Evolutionary conservation across 495 filamentous ascomycete species (phyloP), one percentile per base, ranked within the genome.

Genomic region (Penicillium bovifimosum): DNA sequence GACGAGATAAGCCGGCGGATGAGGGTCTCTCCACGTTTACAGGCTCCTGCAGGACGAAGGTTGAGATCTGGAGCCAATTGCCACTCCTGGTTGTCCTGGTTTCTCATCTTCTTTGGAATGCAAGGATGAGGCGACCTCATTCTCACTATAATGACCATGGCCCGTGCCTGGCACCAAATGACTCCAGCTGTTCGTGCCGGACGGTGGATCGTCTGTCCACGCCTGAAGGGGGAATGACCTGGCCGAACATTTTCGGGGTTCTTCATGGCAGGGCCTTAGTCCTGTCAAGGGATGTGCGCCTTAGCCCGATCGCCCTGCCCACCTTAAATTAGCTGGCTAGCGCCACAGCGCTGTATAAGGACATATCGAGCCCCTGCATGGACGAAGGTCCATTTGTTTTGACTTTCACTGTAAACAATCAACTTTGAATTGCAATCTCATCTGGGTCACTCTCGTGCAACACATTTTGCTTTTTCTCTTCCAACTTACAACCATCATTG

Each of bases 261-360:
- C 54, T 53, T 51, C 20, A 61, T 56, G 53, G 57, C 53, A 58
- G 55, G 60, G 43, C 61, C 28, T 35, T 52, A n/a, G 40, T 55
- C 54, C 50, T 61, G 63, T 59, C 63, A 66, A 66, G 63, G 63
- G 57, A 59, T 65, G 47, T 52, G 10, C 52, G 41, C 29, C 41
- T 50, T 26, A 41, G 44, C 60, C 58, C 50, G 53, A 56, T 61
- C 53, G 61, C 58, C 63, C 49, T 61, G 42, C 53, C 55, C 49
- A 56, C 53, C 54, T 50, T 47, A 45, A 52, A 56, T 33, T 45
- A 49, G 39, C 40, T 40, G 41, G 47, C 48, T 62, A 58, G 60
- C 50, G 56, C 55, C 58, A 59, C 43, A 54, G 27, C 34, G 27
- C 31, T 64, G 63, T 66, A 66, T 66, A 66, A 66, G 63, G 60